A percentile compares a stretch with the other conserved stretches of the same genome.
Evolutionary conservation across 345 rosid species (phyloP).

Genomic region (Populus simonii): DNA sequence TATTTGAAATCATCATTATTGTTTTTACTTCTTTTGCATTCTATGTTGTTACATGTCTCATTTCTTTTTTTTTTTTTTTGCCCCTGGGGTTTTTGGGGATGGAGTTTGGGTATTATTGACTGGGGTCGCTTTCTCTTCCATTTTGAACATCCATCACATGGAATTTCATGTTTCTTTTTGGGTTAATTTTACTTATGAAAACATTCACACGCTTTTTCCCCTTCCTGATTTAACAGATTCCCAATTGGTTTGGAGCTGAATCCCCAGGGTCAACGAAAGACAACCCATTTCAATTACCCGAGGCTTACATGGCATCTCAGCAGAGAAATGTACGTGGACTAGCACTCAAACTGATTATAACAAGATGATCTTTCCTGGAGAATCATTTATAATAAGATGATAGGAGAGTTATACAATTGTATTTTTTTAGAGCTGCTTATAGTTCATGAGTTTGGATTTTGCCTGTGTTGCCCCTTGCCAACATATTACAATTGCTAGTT

Average conservation of each 20-base stretch:
- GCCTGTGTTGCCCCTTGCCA: neutral
- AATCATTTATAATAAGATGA: constrained; percentile 6
- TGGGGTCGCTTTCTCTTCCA: neutral
- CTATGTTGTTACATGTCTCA: neutral
- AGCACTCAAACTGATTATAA: neutral
- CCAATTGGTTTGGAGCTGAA: constrained; percentile 84
- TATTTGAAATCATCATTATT: neutral
- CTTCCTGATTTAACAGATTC: constrained; percentile 56
- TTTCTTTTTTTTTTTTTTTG: neutral
- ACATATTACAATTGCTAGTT: neutral
- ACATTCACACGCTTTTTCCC: neutral
- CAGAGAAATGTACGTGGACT: constrained; percentile 65
- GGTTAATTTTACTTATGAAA: neutral
- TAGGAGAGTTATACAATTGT: neutral
- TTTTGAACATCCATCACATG: neutral
- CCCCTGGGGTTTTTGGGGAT: neutral
- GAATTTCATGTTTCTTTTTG: neutral
- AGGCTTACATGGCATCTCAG: constrained; percentile 62
- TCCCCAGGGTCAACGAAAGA: constrained; percentile 63
- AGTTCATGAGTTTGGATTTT: constrained; percentile 9
- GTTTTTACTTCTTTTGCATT: neutral
- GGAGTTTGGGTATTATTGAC: neutral
- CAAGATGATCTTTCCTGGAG: neutral
- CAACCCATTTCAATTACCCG: constrained; percentile 87
- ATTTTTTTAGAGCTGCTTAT: neutral